Base-by-base conservation (phyloP, 1,139 yeast genomes). In the Pneumocystis canis region DNA sequence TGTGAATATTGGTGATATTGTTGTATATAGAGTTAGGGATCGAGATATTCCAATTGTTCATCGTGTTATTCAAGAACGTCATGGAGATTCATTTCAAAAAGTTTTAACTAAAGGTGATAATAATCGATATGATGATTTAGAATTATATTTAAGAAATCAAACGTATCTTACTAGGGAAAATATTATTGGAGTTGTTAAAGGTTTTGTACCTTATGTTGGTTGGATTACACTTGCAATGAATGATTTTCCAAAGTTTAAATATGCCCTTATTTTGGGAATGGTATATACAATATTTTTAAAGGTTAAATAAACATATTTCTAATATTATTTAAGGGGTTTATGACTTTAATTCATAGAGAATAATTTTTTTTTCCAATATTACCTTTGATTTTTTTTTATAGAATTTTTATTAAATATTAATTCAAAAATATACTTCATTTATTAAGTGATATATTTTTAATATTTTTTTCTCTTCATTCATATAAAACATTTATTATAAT, bases 71-170 rank as follows among this genome's bases (percentile, higher is more conserved):
- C 81, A 96, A 70, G 92, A 89, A 69, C 96, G 88, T 72, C 70
- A 72, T 9, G 71, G 74, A 67, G 61, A 58, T 30, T 16, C 40
- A 6, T 30, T 28, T 32, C 65, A 63, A 57, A 54, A 84, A 64
- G 75, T 92, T 62, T 79, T 92, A 67, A 94, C 99, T 2, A 92
- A 92, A 73, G 99, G 99, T 72, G 99, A 92, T 74, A 94, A 94
- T 74, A 92, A 92, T 72, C 87, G 92, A 3, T 84, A 87, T 64
- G 96, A 92, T 74, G 99, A 92, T 74, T 79, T 92, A 69, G 85
- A 88, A 28, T 78, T 92, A 60, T 92, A 94, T 72, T 87, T 92
- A 1, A 80, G 82, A 68, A 84, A 82, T 65, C 94, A 89, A 72
- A 78, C 78, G 63, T 92, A 92, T 69, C 78, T 92, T 69, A 84